Conservation (phyloP, 176 grass and related monocot genomes). For the Oryza australiensis region DNA sequence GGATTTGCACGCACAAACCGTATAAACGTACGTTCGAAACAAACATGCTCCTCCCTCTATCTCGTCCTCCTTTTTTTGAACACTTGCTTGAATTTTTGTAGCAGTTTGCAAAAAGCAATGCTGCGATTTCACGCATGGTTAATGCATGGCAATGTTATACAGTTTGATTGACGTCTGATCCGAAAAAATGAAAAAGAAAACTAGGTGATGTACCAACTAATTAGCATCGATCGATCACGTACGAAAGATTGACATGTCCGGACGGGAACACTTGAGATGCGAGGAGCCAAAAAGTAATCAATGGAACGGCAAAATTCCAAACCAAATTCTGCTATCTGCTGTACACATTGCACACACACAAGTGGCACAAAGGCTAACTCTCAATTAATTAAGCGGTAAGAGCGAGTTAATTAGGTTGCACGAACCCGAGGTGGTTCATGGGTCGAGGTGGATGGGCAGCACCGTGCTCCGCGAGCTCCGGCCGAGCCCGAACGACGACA, state of each 20-base stretch:
- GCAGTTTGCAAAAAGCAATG: neutral
- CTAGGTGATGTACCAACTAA: neutral
- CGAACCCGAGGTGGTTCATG: conserved; percentile 39
- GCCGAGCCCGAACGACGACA: conserved; percentile 88
- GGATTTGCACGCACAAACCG: neutral
- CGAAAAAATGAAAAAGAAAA: neutral
- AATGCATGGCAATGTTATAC: conserved; percentile 2
- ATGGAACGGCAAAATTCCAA: neutral
- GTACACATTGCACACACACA: conserved; percentile 51
- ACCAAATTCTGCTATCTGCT: conserved; percentile 23
- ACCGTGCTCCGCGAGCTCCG: conserved; percentile 79
- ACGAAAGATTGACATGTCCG: neutral
- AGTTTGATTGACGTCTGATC: conserved; percentile 26
- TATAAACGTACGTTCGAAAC: neutral
- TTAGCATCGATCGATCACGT: neutral
- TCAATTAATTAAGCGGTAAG: neutral
- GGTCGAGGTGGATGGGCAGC: conserved; percentile 76
- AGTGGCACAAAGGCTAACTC: neutral
- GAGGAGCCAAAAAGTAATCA: conserved; percentile 12
- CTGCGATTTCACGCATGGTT: neutral
- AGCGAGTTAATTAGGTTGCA: neutral
- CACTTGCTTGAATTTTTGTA: neutral
- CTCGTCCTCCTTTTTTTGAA: neutral
- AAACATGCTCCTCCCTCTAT: too few species aligned
- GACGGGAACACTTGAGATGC: neutral